Base-by-base conservation (phyloP, 176 grass and related monocot genomes). In the Rhynchospora tenuis region DNA sequence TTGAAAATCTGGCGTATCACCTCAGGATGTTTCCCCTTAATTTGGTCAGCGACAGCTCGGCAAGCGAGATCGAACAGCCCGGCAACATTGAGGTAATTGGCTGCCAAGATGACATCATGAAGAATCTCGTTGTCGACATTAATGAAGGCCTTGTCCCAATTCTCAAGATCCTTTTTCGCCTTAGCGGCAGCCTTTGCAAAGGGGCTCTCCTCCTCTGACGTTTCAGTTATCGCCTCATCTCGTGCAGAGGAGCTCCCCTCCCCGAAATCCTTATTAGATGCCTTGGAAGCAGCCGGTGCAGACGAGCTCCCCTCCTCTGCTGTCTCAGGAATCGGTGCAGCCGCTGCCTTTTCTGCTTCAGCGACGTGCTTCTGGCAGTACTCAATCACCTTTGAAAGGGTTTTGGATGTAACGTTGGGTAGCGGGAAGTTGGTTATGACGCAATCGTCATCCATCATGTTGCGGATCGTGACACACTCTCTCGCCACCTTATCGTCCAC, bases 371-470 rank as follows among this genome's bases (percentile, higher is more conserved):
- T 88, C 72, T 63, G 85, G 87, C 89, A 94, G 83, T 91, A 94
- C 80, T 91, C 87, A 38, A 91, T 91, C 20, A 94, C 89, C 80
- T 82, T 91, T 66, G 87, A 59, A 22, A 94, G 85, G 75, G 88
- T 92, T 42, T 63, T 86, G 42, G 88, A 26, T 22, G 46, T 88
- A 62, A 94, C 88, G 50, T 92, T 94, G 55, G 90, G 88, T 23
- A 92, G 86, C 2, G 92, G 92, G 84, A 94, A 84, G 47, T 54
- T 65, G 88, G 50, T 83, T 20, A 69, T 68, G 14, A 26, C 89
- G 87, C 89, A 94, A 3, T 89, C 89, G 44, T 92, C 93, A 61
- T 92, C 86, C 47, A 94, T 92, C 93, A 94, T 88, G 84, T 94
- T 75, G 66, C 78, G 79, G 78, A 81, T 81, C 8, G 62, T 81